Evolutionary conservation across 2,329 filamentous ascomycete species (phyloP), one percentile per base, ranked within the genome.

Genomic region (Parascedosporium putredinis): DNA sequence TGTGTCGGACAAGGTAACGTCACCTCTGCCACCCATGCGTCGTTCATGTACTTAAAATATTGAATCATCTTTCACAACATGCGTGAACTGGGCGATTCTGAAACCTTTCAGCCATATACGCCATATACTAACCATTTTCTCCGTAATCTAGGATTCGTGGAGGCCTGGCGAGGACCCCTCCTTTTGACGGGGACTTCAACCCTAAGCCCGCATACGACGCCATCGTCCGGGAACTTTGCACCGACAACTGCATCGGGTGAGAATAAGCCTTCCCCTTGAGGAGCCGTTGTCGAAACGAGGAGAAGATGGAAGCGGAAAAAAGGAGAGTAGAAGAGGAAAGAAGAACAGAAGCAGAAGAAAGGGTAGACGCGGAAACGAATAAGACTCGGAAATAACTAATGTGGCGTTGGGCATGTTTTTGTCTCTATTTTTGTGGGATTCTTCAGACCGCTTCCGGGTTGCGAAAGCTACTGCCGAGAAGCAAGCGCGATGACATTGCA

Each of bases 131-230:
- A n/a, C n/a, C n/a, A n/a, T n/a, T 16, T 16, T 50, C 20, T 34
- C 18, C 3, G 2, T 14, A 3, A 3, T 16, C 10, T 29, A 50
- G 33, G 73, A 77, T 59, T 75, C 71, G 31, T 79, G 75, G 75
- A 65, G 74, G 52, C 63, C 71, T 1, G 60, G 62, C 43, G 68
- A 63, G 43, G 74, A 67, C 57, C 75, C 76, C 4, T 67, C 79
- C 12, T 10, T 80, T 76, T 55, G 74, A 80, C 62, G 57, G 60
- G 56, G 70, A 63, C 59, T 79, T 67, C 59, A 62, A 65, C 55
- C 69, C 74, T 36, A 79, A 79, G 67, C 55, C 69, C 1, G 72
- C 72, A 0, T 78, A 79, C 57, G 72, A 62, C 46, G 69, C 73
- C 38, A 61, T 74, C 24, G 67, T 67, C 49, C 56, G 60, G 44